Base-by-base conservation (phyloP, 2,329 filamentous ascomycete genomes). In the Teratosphaeriaceae sp. region DNA sequence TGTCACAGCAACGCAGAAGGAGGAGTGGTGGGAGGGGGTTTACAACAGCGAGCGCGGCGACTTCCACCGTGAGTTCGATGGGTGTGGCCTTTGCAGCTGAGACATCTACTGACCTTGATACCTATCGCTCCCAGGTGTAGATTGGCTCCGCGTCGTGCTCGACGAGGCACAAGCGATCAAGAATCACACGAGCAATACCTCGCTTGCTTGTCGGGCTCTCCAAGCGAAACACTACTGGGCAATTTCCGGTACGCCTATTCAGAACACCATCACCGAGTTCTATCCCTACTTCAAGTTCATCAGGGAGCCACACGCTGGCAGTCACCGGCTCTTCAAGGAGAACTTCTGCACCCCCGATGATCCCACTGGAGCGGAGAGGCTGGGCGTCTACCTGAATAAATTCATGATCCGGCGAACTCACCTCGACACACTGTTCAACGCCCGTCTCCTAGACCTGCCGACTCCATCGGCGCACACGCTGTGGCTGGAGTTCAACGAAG, bases 141-240 rank as follows among this genome's bases (percentile, higher is more conserved):
- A 63, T 0, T 78, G 70, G 63, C 68, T 74, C 30, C 62, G 79
- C 1, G 46, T 81, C 3, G 67, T 98, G 64, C 78, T 97, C 22
- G 90, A 98, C 56, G 90, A 98, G 66, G 92, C 92, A 1, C 92
- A 97, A 62, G 89, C 89, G 51, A 97, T 98, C 79, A 97, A 97
- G 78, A 79, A 77, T 22, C 59, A 67, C 5, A 43, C 43, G 0
- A 51, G 56, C 1, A 57, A 60, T 3, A 74, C 68, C 0, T 69
- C 66, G 1, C 55, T 71, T 26, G 71, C 72, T 3, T 74, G 69
- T 46, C 65, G 67, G 2, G 64, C 58, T 1, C 47, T 73, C 2
- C 60, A 60, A 38, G 62, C 64, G 0, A 38, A 56, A 0, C 61
- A 68, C 45, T 57, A 59, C 19, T 72, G 69, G 69, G 64, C 66